phyloP scores from a whole-genome alignment of 2,329 filamentous ascomycete genomes.

The Pseudogymnoascus sp. region DNA sequence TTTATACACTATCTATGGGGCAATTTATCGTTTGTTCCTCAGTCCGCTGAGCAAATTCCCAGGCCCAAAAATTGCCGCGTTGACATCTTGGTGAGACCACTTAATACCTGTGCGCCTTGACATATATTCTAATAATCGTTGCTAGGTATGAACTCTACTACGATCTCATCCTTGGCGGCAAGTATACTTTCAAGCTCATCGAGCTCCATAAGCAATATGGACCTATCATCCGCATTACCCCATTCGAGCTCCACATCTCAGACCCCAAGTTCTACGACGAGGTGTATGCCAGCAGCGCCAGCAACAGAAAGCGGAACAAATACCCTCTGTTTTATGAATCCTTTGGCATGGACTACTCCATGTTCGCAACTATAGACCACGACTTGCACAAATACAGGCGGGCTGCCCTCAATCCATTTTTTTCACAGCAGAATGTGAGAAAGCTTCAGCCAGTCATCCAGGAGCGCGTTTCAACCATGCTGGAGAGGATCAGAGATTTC shows the following conservation, averaged over 20 bases:
- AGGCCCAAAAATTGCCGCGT: constrained; percentile 21
- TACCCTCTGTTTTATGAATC: constrained; percentile 14
- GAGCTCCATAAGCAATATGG: constrained; percentile 38
- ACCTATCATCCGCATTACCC: constrained; percentile 30
- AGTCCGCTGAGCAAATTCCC: constrained; percentile 23
- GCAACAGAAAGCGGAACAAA: constrained; percentile 9
- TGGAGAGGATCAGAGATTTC: constrained; percentile 18
- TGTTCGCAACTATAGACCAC: constrained; percentile 19
- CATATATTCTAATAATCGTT: neutral
- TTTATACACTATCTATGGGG: neutral
- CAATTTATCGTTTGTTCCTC: constrained; percentile 20
- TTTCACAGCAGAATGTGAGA: constrained; percentile 17
- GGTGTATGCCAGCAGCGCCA: constrained; percentile 15
- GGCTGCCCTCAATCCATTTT: constrained; percentile 18
- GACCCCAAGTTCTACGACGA: constrained; percentile 20
- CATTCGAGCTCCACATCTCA: constrained; percentile 33
- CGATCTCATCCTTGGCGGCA: constrained; percentile 36
- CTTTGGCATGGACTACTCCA: constrained; percentile 13
- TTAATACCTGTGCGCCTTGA: neutral
- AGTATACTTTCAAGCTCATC: constrained; percentile 37
- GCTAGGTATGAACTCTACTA: constrained; percentile 30
- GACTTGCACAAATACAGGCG: constrained; percentile 18
- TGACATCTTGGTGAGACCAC: constrained; percentile 18
- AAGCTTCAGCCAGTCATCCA: constrained; percentile 18
- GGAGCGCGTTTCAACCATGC: constrained; percentile 16